phyloP scores from a whole-genome alignment of 202 grass and related monocot genomes.

The Schoenoplectus tabernaemontani region DNA sequence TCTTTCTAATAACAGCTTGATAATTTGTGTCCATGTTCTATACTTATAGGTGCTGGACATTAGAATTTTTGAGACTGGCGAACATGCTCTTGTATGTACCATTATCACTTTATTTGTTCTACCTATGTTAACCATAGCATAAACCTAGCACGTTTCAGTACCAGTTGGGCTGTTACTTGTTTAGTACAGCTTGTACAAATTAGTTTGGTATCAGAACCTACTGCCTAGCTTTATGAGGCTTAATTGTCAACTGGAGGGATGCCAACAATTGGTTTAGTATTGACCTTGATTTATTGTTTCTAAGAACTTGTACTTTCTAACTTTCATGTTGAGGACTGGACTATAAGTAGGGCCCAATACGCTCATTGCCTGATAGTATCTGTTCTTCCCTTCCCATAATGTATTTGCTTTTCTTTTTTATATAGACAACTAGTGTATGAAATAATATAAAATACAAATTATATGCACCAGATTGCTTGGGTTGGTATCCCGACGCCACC shows the following conservation, averaged over 20 bases:
- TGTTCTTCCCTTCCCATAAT: not conserved
- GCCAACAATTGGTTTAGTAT: not conserved
- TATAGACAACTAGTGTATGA: not conserved
- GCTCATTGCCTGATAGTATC: not conserved
- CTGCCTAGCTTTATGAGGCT: not conserved
- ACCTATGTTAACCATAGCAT: not conserved
- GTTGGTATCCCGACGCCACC: constrained; percentile 89
- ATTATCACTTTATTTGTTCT: not conserved
- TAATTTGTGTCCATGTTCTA: not conserved
- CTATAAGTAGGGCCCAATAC: not conserved
- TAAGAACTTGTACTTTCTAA: not conserved
- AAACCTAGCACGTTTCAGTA: not conserved
- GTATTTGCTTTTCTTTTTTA: not conserved
- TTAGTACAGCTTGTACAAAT: not conserved
- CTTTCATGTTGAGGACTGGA: not conserved
- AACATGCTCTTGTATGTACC: constrained; percentile 61
- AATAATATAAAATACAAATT: not conserved
- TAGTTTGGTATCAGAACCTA: not conserved
- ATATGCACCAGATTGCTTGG: constrained; percentile 59
- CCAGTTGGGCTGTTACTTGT: not conserved
- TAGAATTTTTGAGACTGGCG: constrained; percentile 70
- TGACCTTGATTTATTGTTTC: not conserved
- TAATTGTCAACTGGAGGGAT: not conserved
- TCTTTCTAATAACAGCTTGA: not conserved
- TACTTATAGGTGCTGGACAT: constrained; percentile 66